Evolutionary conservation across 192 early-diverging fungal species (phyloP).

Genomic region (Powellomyces hirtus): DNA sequence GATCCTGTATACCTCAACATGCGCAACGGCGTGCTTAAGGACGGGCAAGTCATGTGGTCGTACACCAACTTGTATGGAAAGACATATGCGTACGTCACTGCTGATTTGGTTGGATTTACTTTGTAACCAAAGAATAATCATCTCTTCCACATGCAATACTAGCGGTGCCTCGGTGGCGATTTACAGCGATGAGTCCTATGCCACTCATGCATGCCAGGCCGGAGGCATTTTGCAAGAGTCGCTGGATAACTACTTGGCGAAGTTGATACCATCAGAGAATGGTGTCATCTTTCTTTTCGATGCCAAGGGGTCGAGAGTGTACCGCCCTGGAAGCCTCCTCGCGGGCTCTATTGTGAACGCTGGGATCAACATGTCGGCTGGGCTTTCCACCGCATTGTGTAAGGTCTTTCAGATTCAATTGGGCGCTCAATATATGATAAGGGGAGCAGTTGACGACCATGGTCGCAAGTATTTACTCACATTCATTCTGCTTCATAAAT

Average conservation of each 20-base stretch:
- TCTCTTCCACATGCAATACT: neutral
- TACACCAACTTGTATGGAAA: neutral
- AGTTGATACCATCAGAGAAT: neutral
- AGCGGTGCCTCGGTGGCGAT: neutral
- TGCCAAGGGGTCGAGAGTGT: neutral
- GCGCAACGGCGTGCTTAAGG: neutral
- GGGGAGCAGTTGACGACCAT: no score
- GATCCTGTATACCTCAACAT: neutral
- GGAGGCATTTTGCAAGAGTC: neutral
- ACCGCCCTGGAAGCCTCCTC: neutral
- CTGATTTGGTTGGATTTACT: neutral
- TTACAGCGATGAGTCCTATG: neutral
- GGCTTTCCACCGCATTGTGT: no score
- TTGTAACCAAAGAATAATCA: neutral
- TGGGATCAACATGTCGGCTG: no score
- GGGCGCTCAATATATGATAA: no score
- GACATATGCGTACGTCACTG: neutral
- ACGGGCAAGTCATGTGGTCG: neutral
- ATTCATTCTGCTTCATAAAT: no score
- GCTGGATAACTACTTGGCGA: neutral
- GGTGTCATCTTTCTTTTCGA: conserved; percentile 3
- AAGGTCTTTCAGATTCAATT: no score
- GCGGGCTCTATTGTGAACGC: neutral
- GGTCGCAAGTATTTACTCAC: no score
- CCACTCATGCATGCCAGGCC: neutral